Percentiles rank a stretch among this genome's conserved stretches.
phyloP scores from a whole-genome alignment of 2,329 filamentous ascomycete species.

The Ascochyta rabiei region DNA sequence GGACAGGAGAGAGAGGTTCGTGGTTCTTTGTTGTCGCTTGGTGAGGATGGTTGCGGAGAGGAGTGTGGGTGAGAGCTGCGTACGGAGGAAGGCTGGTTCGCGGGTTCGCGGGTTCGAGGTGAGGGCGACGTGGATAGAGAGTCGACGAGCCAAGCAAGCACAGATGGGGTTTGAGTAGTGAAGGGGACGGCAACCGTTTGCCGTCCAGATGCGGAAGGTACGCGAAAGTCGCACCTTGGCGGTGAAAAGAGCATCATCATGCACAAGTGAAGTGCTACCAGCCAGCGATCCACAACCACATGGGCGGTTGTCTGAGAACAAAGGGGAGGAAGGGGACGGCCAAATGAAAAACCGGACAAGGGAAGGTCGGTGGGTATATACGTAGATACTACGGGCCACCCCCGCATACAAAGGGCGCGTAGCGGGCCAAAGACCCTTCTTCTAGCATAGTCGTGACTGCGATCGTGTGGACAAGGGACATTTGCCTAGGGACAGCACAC shows the following conservation, averaged over 20 bases:
- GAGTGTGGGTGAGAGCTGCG: constrained; percentile 12
- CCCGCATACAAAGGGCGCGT: constrained; percentile 26
- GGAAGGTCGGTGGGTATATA: constrained; percentile 20
- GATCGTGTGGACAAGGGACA: constrained; percentile 28
- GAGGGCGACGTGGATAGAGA: constrained; percentile 25
- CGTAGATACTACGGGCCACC: constrained; percentile 17
- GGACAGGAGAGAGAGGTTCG: constrained; percentile 3
- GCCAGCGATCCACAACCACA: constrained; percentile 13
- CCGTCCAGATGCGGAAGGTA: constrained; percentile 15
- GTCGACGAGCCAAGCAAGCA: constrained; percentile 25
- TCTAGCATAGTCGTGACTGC: constrained; percentile 27
- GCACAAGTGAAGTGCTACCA: constrained; percentile 24
- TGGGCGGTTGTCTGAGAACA: constrained; percentile 8
- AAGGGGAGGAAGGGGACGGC: constrained; percentile 15
- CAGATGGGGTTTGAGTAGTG: constrained; percentile 20
- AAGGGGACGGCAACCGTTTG: constrained; percentile 14
- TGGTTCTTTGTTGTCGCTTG: constrained; percentile 3
- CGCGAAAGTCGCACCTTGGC: constrained; percentile 26
- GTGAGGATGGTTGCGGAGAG: constrained; percentile 5
- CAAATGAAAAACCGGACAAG: constrained; percentile 16
- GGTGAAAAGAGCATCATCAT: constrained; percentile 35
- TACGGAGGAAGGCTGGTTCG: constrained; percentile 11
- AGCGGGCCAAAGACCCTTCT: constrained; percentile 22
- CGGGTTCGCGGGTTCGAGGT: constrained; percentile 17
- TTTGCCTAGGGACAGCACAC: constrained; percentile 17